These are phyloP conservation scores for Lonicera japonica DNA, from an alignment of 129 eudicot genomes.

Conservation along the genomic window DNA sequence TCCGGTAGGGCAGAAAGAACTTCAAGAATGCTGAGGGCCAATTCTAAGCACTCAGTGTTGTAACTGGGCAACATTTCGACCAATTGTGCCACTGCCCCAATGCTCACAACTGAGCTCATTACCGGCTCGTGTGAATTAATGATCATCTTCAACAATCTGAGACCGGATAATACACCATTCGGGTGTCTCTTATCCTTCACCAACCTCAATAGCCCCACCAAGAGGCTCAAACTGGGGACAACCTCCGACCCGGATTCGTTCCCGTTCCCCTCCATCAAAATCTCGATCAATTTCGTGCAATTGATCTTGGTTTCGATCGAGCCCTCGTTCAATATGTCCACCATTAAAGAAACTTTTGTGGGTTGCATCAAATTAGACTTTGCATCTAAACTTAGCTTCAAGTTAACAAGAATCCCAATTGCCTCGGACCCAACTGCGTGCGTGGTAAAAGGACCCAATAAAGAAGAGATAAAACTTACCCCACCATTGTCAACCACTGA, in stretches of 20 bases:
- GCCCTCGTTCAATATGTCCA: slow-evolving; percentile 75
- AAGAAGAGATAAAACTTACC: slow-evolving; percentile 36
- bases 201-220: slow-evolving; percentile 51
- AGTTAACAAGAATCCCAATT: slow-evolving; percentile 51
- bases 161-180: slow-evolving; percentile 42
- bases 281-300: slow-evolving; percentile 42
- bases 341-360: slow-evolving; percentile 54
- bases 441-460: slow-evolving; percentile 58
- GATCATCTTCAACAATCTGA: slow-evolving; percentile 33
- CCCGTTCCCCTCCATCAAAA: slow-evolving; percentile 34
- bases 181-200: slow-evolving; percentile 48
- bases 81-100: slow-evolving; percentile 55
- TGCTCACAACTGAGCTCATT: slow-evolving; percentile 38
- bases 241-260: slow-evolving; percentile 32
- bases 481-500: slow-evolving; percentile 56
- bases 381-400: slow-evolving; percentile 33
- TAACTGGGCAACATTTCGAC: slow-evolving; percentile 48
- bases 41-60: slow-evolving; percentile 34
- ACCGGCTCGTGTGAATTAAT: slow-evolving; percentile 31
- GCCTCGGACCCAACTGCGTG: slow-evolving; percentile 60
- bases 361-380: slow-evolving; percentile 56
- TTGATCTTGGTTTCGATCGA: slow-evolving; percentile 62
- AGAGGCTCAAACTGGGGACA: slow-evolving; percentile 53
- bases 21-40: slow-evolving; percentile 45
- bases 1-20: slow-evolving; percentile 29